A percentile compares a stretch with the other conserved stretches of the same genome.
Conservation (phyloP, 768 basidiomycete genomes). For the Calocera cornea region DNA sequence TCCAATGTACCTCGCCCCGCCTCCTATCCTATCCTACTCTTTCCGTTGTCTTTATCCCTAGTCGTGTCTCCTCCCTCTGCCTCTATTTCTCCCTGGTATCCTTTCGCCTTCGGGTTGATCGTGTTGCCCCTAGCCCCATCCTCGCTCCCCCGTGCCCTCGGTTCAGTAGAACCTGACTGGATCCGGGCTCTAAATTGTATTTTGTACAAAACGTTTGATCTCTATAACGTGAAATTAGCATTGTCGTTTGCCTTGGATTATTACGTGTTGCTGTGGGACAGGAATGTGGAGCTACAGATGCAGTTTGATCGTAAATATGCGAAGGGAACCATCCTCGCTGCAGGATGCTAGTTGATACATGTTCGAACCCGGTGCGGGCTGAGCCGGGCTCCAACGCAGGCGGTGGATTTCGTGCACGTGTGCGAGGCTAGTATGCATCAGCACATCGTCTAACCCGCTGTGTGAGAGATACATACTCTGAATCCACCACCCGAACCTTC, state of each 20-base stretch:
- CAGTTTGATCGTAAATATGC: slow-evolving; percentile 44
- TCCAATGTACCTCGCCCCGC: not conserved
- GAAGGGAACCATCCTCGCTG: slow-evolving; percentile 86
- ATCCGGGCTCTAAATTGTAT: not conserved
- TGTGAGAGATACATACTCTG: slow-evolving; percentile 32
- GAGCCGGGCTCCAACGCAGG: slow-evolving; percentile 59
- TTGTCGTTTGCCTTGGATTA: not conserved
- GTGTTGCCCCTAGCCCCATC: not conserved
- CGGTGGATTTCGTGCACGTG: slow-evolving; percentile 71
- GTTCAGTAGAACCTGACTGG: not conserved
- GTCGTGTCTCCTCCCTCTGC: not conserved
- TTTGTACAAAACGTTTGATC: not conserved
- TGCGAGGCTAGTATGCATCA: slow-evolving; percentile 35
- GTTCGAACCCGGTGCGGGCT: slow-evolving; percentile 18
- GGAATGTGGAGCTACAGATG: not conserved
- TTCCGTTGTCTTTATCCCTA: not conserved
- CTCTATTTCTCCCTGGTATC: not conserved
- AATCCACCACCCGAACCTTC: slow-evolving; percentile 33
- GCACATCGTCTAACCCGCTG: not conserved
- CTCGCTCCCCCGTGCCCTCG: not conserved
- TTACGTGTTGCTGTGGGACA: not conserved
- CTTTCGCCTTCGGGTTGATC: not conserved
- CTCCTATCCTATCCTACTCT: not conserved
- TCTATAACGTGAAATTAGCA: not conserved
- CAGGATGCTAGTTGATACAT: slow-evolving; percentile 63